Percentiles rank a stretch among this genome's conserved stretches.
Evolutionary conservation across 139 green algal species (phyloP).

Genomic region (Zygnema cylindricum): DNA sequence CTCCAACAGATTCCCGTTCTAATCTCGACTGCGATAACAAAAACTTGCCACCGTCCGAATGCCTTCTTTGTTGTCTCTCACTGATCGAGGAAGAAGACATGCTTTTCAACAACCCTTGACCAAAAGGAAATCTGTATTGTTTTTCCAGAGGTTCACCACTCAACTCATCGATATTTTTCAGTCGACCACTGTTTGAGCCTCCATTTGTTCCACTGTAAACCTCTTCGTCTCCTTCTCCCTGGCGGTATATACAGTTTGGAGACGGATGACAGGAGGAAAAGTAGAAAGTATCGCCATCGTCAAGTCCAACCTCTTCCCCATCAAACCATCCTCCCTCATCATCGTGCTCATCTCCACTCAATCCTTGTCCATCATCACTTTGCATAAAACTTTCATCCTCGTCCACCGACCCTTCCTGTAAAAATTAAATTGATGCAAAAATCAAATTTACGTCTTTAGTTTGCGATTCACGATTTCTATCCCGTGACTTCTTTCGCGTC

Average conservation of each 20-base stretch:
- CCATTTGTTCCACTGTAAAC: too few species aligned
- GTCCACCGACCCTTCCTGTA: slow-evolving; percentile 10
- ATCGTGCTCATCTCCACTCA: neutral
- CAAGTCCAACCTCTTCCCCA: neutral
- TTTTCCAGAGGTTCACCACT: too few species aligned
- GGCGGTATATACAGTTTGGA: neutral
- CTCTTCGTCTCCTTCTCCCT: neutral
- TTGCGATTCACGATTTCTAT: too few species aligned
- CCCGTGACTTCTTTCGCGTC: neutral
- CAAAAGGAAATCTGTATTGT: too few species aligned
- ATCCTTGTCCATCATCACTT: slow-evolving; percentile 1
- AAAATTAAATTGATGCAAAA: neutral
- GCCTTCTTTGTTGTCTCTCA: neutral
- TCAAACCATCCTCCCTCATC: slow-evolving; percentile 12
- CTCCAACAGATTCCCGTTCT: too few species aligned
- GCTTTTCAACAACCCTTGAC: neutral
- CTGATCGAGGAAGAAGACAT: neutral
- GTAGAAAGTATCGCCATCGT: neutral
- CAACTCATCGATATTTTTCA: neutral
- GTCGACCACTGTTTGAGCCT: neutral
- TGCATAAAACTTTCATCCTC: slow-evolving; percentile 16
- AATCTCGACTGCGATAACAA: too few species aligned
- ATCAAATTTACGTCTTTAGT: too few species aligned
- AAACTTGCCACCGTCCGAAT: neutral
- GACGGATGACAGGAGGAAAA: neutral